A percentile compares a stretch with the other conserved stretches of the same genome.
Conservation (phyloP, 345 rosid species). For the Lepidium aucheri region DNA sequence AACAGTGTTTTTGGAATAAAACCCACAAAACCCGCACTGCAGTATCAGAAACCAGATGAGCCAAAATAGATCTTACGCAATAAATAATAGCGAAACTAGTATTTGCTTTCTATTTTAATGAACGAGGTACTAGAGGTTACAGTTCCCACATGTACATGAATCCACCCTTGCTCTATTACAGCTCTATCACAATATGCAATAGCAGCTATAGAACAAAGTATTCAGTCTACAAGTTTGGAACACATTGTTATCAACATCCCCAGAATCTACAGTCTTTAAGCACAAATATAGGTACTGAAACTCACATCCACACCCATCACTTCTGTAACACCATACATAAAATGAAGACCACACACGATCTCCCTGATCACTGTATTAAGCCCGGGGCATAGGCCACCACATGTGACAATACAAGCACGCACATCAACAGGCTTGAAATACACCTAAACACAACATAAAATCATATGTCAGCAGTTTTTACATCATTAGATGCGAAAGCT, state of each 20-base stretch:
- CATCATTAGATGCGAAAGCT: not conserved
- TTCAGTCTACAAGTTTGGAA: not conserved
- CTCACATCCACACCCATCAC: constrained; percentile 80
- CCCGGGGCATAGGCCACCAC: constrained; percentile 95
- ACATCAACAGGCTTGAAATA: constrained; percentile 70
- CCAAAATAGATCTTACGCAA: not conserved
- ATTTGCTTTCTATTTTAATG: not conserved
- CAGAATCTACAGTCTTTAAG: not conserved
- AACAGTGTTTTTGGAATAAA: constrained; percentile 73
- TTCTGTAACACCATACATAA: constrained; percentile 74
- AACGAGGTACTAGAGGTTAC: not conserved
- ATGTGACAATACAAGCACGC: constrained; percentile 83
- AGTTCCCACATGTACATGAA: not conserved
- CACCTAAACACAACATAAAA: constrained; percentile 34
- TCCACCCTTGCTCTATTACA: not conserved
- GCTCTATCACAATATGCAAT: not conserved
- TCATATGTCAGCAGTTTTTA: not conserved
- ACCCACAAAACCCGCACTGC: constrained; percentile 90
- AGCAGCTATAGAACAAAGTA: not conserved
- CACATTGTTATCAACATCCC: not conserved
- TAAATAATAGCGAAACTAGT: not conserved
- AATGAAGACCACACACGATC: constrained; percentile 63
- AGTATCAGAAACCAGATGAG: not conserved
- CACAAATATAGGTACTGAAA: not conserved
- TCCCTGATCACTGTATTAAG: constrained; percentile 96